Evolutionary conservation across 75 land plant species (phyloP).

Genomic region (Pinus taeda): DNA sequence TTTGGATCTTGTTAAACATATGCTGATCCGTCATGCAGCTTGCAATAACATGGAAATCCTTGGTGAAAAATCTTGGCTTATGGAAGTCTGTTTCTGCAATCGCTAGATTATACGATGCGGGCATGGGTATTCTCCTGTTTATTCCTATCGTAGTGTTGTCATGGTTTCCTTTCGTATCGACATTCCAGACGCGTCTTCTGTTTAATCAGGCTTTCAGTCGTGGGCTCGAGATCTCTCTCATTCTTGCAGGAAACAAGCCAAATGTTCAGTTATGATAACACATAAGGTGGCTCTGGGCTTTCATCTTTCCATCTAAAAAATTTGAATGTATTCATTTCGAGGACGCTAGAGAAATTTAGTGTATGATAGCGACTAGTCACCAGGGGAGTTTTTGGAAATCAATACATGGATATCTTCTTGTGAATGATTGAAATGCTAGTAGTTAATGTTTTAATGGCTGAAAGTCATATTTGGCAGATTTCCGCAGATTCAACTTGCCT

Average conservation of each 20-base stretch:
- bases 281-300: too few relatives aligned
- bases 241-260: constrained; percentile 96
- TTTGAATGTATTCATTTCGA: too few relatives aligned
- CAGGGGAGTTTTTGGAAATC: too few relatives aligned
- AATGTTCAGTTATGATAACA: constrained; percentile 44
- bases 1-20: neutral
- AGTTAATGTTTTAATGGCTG: too few relatives aligned
- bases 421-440: too few relatives aligned
- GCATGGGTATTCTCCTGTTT: constrained; percentile 88
- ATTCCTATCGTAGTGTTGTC: constrained; percentile 82
- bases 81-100: constrained; percentile 89
- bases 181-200: constrained; percentile 94
- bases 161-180: constrained; percentile 98
- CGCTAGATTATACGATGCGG: constrained; percentile 90
- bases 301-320: too few relatives aligned
- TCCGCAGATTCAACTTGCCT: too few relatives aligned
- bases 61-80: constrained; percentile 52
- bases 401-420: too few relatives aligned
- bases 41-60: constrained; percentile 69
- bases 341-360: too few relatives aligned
- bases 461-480: too few relatives aligned
- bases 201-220: constrained; percentile 99
- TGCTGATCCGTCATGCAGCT: constrained; percentile 38
- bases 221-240: constrained; percentile 92
- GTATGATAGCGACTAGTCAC: too few relatives aligned